phyloP scores from a whole-genome alignment of 495 filamentous ascomycete species.

The Aspergillus funiculosus region DNA sequence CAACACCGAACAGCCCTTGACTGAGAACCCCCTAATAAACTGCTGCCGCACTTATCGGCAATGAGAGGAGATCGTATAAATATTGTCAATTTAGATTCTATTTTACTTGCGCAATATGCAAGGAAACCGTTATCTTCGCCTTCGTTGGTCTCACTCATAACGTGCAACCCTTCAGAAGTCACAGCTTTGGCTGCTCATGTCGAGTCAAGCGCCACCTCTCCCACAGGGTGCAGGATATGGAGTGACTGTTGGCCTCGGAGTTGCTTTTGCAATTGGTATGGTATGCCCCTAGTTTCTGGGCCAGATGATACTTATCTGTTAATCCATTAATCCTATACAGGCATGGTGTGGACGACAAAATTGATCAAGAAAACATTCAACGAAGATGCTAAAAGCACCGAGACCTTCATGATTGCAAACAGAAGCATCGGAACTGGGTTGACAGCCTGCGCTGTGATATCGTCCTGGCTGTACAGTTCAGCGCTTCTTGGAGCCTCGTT shows the following conservation, averaged over 20 bases:
- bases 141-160: too few species aligned
- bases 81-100: too few species aligned
- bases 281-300: not conserved
- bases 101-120: too few species aligned
- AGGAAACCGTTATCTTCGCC: too few species aligned
- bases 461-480: slow-evolving; percentile 3
- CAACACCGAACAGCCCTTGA: too few species aligned
- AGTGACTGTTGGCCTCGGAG: not conserved
- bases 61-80: too few species aligned
- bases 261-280: not conserved
- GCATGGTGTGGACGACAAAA: slow-evolving; percentile 1
- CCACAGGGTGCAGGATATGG: not conserved
- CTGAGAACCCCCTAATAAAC: too few species aligned
- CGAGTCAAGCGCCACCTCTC: not conserved
- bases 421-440: slow-evolving; percentile 4
- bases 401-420: slow-evolving; percentile 7
- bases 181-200: not conserved
- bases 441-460: slow-evolving; percentile 5
- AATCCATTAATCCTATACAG: not conserved
- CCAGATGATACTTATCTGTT: not conserved
- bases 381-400: slow-evolving; percentile 4
- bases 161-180: too few species aligned
- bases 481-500: not conserved
- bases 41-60: too few species aligned
- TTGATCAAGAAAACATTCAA: slow-evolving; percentile 1